Evolutionary conservation across 805 yeast species (phyloP), one percentile per base, ranked within the genome.

Genomic region (Blastobotrys attinorum): DNA sequence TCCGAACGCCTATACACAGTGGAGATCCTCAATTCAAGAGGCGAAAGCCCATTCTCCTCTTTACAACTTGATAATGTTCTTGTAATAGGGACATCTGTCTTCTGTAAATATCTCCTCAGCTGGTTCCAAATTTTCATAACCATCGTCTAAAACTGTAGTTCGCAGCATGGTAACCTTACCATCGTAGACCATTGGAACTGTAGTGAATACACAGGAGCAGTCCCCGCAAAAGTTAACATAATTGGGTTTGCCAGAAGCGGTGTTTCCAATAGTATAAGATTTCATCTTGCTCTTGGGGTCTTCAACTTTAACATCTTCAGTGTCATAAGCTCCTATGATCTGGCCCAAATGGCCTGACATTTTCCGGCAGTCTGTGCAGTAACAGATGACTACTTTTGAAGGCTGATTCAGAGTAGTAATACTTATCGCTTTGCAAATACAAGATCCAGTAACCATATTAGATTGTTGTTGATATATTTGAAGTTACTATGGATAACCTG

Each of bases 321-420:
- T 21, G 13, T 32, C 31, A 22, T 25, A 47, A 15, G 22, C 25
- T 3, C 43, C 45, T 3, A 45, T 20, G 22, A 39, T 27, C 22
- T 47, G 50, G 17, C 48, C 50, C 3, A 45, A 15, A 32, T 47
- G 45, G 11, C 50, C 50, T 4, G 50, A 47, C 15, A 31, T 39
- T 27, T 47, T 45, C 29, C 50, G 43, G 39, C 50, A 47, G 31
- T 47, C 48, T n/a, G 39, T 13, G 38, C 50, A 47, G 39, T 38
- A 47, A 33, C 50, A 47, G 15, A 43, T 18, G 11, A 37, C 23
- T 8, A 22, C 40, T 17, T 32, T 29, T 17, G 22, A 31, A 8
- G 47, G 43, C 10, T 35, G 23, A 4, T 31, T 35, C 11, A 8
- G n/a, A 4, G 40, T 31, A 17, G 31, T 23, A 13, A 45, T 23